Evolutionary conservation across 306 rosid genomes (phyloP), one percentile per base, ranked within the genome.

Genomic region (Lotus japonicus): DNA sequence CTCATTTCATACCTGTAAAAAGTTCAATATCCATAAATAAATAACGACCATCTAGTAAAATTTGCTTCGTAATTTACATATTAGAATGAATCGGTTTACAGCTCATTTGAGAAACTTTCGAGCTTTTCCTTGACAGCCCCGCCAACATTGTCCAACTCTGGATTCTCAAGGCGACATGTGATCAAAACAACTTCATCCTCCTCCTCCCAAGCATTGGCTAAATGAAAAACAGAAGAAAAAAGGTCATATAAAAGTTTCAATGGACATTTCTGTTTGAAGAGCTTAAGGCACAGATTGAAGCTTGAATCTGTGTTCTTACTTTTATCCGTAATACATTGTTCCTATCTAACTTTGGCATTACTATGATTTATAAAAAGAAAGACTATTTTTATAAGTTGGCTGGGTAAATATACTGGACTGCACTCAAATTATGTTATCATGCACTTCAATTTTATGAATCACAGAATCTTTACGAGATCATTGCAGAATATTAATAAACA

Each of bases 161-260:
- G 89, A 69, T 90, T 88, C 84, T 88, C 65, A 39, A 88, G 54
- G 53, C 96, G 98, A 81, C 97, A 88, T 2, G 98, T 88, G 80
- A 90, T 86, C 73, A 94, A 54, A 82, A 94, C 96, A 77, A 94
- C 83, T 72, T 88, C 98, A n/a, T 94, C 96, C 58, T 64, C 98
- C 64, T 94, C 98, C 90, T 94, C 98, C 98, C 98, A 94, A 38
- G 97, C 98, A 82, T 94, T 94, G 70, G 97, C 97, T 94, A 72
- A 23, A 38, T 7, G 42, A 1, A 10, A 17, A 63, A 38, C 5
- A 21, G 31, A 16, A 58, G 23, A 8, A 21, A 31, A 19, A 0
- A 9, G 31, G 71, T 35, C 58, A 72, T 42, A 16, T 12, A 64
- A 70, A 78, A 75, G 59, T 78, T 65, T 72, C 64, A 39, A 75